phyloP scores from a whole-genome alignment of 2,329 filamentous ascomycete species.

The Aspergillus japonicus region DNA sequence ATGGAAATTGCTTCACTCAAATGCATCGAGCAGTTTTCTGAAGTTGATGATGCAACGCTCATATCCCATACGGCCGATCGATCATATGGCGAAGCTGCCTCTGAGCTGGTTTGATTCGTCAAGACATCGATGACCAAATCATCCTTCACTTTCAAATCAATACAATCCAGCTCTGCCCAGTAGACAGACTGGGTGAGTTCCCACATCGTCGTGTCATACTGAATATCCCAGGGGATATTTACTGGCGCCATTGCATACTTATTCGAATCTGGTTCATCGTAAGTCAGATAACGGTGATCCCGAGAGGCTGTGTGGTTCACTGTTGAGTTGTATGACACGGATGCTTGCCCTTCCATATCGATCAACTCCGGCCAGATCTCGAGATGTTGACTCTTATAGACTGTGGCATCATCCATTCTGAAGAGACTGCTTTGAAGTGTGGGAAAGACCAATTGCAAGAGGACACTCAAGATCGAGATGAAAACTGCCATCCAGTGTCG shows the following conservation, averaged over 20 bases:
- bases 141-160: not conserved
- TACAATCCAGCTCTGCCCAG: slow-evolving; percentile 8
- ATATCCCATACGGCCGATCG: not conserved
- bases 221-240: slow-evolving; percentile 1
- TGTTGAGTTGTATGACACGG: not conserved
- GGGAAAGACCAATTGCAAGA: slow-evolving; percentile 6
- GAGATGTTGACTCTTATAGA: slow-evolving; percentile 1
- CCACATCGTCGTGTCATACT: slow-evolving; percentile 7
- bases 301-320: not conserved
- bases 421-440: slow-evolving; percentile 3
- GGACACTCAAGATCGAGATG: slow-evolving; percentile 9
- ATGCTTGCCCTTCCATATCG: not conserved
- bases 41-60: not conserved
- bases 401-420: slow-evolving; percentile 5
- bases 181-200: slow-evolving; percentile 9
- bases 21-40: not conserved
- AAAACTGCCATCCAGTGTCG: slow-evolving; percentile 8
- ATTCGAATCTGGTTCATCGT: not conserved
- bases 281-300: not conserved
- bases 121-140: not conserved
- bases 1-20: slow-evolving; percentile 1
- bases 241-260: slow-evolving; percentile 9
- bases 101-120: not conserved
- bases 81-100: not conserved
- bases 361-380: slow-evolving; percentile 7